Evolutionary conservation across 2,329 filamentous ascomycete genomes (phyloP).

Genomic region (Talaromyces sp.): DNA sequence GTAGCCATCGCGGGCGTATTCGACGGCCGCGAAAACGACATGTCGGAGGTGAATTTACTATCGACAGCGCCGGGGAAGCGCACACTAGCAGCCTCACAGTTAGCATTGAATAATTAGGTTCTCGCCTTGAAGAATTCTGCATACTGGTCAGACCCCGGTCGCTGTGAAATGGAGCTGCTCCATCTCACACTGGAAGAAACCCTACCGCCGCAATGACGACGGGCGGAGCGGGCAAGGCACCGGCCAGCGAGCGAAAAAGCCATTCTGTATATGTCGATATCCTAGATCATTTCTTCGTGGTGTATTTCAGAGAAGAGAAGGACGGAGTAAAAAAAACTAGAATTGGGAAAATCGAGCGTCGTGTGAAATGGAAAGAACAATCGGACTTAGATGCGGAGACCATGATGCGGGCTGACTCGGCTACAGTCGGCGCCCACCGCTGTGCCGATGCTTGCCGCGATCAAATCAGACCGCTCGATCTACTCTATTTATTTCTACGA

Average conservation of each 20-base stretch:
- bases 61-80: constrained; percentile 92
- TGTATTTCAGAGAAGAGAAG: background rate
- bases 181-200: constrained; percentile 36
- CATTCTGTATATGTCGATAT: constrained; percentile 9
- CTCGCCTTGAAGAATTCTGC: constrained; percentile 15
- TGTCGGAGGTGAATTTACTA: constrained; percentile 78
- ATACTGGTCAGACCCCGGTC: constrained; percentile 57
- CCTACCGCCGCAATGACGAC: constrained; percentile 4
- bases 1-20: constrained; percentile 75
- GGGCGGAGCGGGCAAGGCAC: constrained; percentile 10
- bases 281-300: background rate
- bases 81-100: constrained; percentile 39
- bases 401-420: background rate
- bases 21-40: constrained; percentile 72
- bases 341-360: background rate
- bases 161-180: constrained; percentile 53
- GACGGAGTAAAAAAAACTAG: background rate
- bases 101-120: background rate
- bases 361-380: background rate
- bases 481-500: background rate
- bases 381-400: background rate
- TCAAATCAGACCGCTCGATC: background rate
- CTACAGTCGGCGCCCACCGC: constrained; percentile 15
- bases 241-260: constrained; percentile 16
- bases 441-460: background rate